Conservation (phyloP, 306 rosid genomes). For the Fragaria iinumae region DNA sequence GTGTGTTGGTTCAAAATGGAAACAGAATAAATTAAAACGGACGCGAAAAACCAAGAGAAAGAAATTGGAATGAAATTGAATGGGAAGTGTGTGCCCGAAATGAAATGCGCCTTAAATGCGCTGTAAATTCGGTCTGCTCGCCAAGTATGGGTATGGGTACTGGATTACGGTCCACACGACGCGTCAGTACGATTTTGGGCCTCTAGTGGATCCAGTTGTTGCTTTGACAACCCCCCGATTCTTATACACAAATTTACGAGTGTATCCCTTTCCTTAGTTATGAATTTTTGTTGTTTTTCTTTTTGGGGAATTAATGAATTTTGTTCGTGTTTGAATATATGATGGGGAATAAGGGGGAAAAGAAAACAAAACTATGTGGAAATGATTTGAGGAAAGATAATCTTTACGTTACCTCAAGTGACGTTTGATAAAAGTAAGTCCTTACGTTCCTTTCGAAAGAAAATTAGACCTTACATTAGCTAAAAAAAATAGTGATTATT, state of each 20-base stretch:
- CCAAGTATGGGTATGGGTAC: slow-evolving; percentile 1
- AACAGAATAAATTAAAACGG: slow-evolving; percentile 16
- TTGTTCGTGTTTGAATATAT: not conserved
- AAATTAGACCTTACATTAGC: too few relatives aligned
- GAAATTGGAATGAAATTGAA: not conserved
- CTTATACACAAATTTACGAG: not conserved
- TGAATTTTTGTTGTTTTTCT: not conserved
- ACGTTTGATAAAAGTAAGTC: too few relatives aligned
- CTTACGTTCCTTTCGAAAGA: too few relatives aligned
- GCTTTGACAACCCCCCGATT: not conserved
- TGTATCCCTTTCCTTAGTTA: not conserved
- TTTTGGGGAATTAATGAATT: not conserved
- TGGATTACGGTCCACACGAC: slow-evolving; percentile 27
- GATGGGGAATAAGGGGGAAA: not conserved
- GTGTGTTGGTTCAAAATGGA: slow-evolving; percentile 18
- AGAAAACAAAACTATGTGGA: not conserved
- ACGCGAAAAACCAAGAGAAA: slow-evolving; percentile 14
- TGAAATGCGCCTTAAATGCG: slow-evolving; percentile 30
- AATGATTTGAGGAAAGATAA: not conserved
- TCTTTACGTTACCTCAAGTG: not conserved
- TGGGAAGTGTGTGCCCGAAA: slow-evolving; percentile 17
- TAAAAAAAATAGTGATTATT: too few relatives aligned
- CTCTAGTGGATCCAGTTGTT: slow-evolving; percentile 24
- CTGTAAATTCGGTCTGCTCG: slow-evolving; percentile 1
- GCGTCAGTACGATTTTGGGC: slow-evolving; percentile 20